Evolutionary conservation across 441 rosid genomes (phyloP), one percentile per base, ranked within the genome.

Genomic region (Erysimum cheiri): DNA sequence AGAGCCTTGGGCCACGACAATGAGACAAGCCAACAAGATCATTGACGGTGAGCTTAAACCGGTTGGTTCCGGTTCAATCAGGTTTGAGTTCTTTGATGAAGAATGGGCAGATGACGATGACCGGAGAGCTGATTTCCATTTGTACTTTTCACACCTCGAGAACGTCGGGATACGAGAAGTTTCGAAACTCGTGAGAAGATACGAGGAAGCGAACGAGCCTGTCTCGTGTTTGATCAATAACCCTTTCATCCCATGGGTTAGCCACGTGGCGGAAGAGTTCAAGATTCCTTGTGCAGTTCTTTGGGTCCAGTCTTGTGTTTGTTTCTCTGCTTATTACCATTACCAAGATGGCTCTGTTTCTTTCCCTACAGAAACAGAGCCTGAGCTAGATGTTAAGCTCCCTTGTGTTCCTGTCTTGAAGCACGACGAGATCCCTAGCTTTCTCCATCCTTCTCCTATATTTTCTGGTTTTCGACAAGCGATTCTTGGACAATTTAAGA

Each of bases 231-330:
- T 90, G 5, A 87, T 92, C 67, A 88, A 78, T 67, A 90, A 88
- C 78, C 89, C 97, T 4, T 92, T 90, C 70, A 82, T 90, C 24
- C 89, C 93, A 1, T 92, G 97, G 96, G 96, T 83, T 6, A 81
- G 93, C 0, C 90, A 88, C 62, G 87, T 90, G 2, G 98, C 93
- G 0, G 83, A 79, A 55, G 65, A 66, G 82, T 92, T 5, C 82
- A 85, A 49, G 48, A 71, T 92, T 46, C 96, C 97, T 35, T 88
- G 87, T 17, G 96, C 96, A 1, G 77, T 90, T 78, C 88, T 90
- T 10, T 92, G 96, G 98, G 88, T 92, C 35, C 95, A 92, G 57
- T 88, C 96, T 3, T 88, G 91, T n/a, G 91, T 88, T 1, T 83
- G 83, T 67, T 86, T 90, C 24, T 75, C 89, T 0, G 71, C 86